A percentile compares a stretch with the other conserved stretches of the same genome.
These are phyloP conservation scores for Annulohypoxylon moriforme DNA, from an alignment of 495 filamentous ascomycete genomes.

Conservation along the genomic window DNA sequence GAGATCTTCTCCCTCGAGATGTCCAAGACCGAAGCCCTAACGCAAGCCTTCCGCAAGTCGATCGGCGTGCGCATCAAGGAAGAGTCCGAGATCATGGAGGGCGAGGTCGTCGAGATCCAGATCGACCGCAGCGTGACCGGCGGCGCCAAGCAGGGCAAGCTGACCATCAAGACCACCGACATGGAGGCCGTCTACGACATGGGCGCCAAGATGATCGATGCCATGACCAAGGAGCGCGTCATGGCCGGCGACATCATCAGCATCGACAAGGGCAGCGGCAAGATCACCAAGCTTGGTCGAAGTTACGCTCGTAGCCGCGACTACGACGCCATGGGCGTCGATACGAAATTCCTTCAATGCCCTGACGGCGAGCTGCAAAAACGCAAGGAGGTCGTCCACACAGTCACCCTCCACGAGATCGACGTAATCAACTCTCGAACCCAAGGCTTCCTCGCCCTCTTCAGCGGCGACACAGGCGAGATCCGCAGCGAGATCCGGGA, in stretches of 20 bases:
- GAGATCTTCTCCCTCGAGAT: conserved; percentile 99
- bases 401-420: conserved; percentile 96
- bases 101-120: conserved; percentile 98
- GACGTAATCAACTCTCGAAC: conserved; percentile 99
- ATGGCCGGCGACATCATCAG: conserved; percentile 98
- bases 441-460: conserved; percentile 94
- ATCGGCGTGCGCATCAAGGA: conserved; percentile 98
- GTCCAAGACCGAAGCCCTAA: conserved; percentile 98
- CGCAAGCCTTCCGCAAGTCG: conserved; percentile 95
- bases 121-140: conserved; percentile 97
- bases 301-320: conserved; percentile 94
- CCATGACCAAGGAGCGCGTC: conserved; percentile 98
- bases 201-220: conserved; percentile 99
- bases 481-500: conserved; percentile 96
- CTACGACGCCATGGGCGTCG: conserved; percentile 98
- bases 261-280: conserved; percentile 97
- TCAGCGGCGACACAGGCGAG: conserved; percentile 98
- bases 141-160: conserved; percentile 96
- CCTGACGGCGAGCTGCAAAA: conserved; percentile 99
- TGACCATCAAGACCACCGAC: conserved; percentile 99
- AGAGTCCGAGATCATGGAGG: conserved; percentile 98
- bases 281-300: conserved; percentile 95
- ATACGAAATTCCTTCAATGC: conserved; percentile 97
- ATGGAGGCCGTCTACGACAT: conserved; percentile 99
- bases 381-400: conserved; percentile 96